Evolutionary conservation across 345 rosid genomes (phyloP).

Genomic region (Citrus unshiu): DNA sequence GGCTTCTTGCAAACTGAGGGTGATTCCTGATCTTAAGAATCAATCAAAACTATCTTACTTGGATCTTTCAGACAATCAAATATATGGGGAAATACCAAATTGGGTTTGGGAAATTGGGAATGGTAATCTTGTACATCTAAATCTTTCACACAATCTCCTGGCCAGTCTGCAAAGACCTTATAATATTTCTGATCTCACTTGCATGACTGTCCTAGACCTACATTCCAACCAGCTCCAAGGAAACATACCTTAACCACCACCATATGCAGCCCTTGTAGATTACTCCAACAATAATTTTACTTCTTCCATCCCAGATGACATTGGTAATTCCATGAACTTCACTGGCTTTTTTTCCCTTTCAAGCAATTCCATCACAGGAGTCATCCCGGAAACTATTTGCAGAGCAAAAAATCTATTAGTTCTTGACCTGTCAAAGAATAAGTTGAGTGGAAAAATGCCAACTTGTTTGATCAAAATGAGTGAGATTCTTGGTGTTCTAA

Average conservation of each 20-base stretch:
- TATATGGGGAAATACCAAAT: slow-evolving; percentile 31
- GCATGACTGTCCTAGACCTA: slow-evolving; percentile 17
- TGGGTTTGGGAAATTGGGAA: slow-evolving; percentile 38
- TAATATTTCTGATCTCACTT: not conserved
- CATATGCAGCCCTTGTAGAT: slow-evolving; percentile 11
- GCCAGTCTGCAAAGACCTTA: slow-evolving; percentile 10
- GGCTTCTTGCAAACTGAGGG: slow-evolving; percentile 40
- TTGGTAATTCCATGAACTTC: slow-evolving; percentile 3
- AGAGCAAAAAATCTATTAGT: not conserved
- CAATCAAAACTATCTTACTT: not conserved
- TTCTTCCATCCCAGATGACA: slow-evolving; percentile 15
- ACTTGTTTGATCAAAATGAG: not conserved
- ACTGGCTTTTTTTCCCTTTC: slow-evolving; percentile 31
- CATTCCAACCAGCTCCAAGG: slow-evolving; percentile 31
- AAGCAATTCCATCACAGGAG: slow-evolving; percentile 27
- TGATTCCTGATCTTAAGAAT: slow-evolving; percentile 33
- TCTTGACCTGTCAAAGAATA: slow-evolving; percentile 43
- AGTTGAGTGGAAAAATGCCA: slow-evolving; percentile 30
- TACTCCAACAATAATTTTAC: slow-evolving; percentile 31
- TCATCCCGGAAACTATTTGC: slow-evolving; percentile 38
- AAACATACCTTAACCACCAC: slow-evolving; percentile 12
- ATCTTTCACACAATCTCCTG: slow-evolving; percentile 22
- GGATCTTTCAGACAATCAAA: slow-evolving; percentile 48
- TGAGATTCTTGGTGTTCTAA: slow-evolving; percentile 25
- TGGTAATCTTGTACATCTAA: not conserved